Conservation (phyloP, 2,329 filamentous ascomycete species). For the Diaporthe helianthi region DNA sequence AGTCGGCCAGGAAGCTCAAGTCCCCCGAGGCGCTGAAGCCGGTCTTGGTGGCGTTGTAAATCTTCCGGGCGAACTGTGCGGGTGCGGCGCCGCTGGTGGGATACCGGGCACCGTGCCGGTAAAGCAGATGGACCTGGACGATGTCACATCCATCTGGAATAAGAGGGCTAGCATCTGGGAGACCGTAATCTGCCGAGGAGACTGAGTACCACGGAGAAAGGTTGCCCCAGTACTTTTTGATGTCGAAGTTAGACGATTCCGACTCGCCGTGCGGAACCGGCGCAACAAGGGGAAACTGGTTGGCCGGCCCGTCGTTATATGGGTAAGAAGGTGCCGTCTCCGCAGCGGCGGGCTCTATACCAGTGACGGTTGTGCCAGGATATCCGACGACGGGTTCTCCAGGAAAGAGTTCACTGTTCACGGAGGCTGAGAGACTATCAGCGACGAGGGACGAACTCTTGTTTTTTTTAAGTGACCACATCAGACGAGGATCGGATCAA, state of each 20-base stretch:
- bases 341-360: constrained; percentile 41
- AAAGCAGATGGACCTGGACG: constrained; percentile 44
- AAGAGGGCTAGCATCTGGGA: constrained; percentile 42
- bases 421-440: constrained; percentile 38
- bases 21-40: constrained; percentile 44
- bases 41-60: constrained; percentile 43
- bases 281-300: constrained; percentile 43
- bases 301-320: constrained; percentile 39
- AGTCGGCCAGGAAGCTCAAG: constrained; percentile 42
- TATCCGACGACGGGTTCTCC: constrained; percentile 42
- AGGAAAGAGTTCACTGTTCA: constrained; percentile 41
- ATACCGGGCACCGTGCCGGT: constrained; percentile 45
- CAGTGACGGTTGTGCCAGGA: constrained; percentile 40
- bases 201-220: constrained; percentile 45
- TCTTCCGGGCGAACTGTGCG: constrained; percentile 43
- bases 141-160: constrained; percentile 42
- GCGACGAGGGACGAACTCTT: background rate
- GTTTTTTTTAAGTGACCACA: background rate
- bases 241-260: constrained; percentile 39
- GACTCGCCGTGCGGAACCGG: constrained; percentile 40
- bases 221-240: constrained; percentile 45
- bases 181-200: constrained; percentile 43
- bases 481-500: background rate
- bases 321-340: constrained; percentile 42
- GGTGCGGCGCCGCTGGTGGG: constrained; percentile 42